Percentiles rank a stretch among this genome's conserved stretches.
These are phyloP conservation scores for Adiantum capillusveneris DNA, from an alignment of 75 land plant genomes.

Conservation along the genomic window DNA sequence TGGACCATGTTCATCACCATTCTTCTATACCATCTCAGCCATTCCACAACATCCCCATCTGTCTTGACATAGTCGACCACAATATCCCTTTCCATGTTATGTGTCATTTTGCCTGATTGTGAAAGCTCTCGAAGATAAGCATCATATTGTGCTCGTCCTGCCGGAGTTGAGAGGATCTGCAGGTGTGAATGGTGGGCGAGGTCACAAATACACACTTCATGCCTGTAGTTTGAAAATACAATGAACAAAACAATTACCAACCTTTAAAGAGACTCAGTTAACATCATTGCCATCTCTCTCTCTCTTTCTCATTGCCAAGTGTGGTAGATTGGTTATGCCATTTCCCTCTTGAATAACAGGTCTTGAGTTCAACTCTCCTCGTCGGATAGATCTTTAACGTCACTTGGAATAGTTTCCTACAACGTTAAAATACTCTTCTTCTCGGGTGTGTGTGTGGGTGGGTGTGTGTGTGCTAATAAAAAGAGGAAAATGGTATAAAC, in stretches of 20 bases:
- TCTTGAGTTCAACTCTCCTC: no score
- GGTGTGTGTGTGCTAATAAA: no score
- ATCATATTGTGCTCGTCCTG: slow-evolving; percentile 74
- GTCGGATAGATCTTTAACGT: no score
- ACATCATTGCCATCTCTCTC: no score
- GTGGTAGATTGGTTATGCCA: no score
- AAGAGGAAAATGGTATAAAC: no score
- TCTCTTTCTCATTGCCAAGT: no score
- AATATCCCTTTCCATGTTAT: slow-evolving; percentile 18
- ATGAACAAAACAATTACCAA: not conserved
- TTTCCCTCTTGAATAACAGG: no score
- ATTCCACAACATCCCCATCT: slow-evolving; percentile 63
- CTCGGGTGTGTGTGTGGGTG: no score
- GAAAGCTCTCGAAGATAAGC: slow-evolving; percentile 17
- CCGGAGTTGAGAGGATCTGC: slow-evolving; percentile 81
- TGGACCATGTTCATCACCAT: slow-evolving; percentile 47
- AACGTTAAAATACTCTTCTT: no score
- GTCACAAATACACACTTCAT: not conserved
- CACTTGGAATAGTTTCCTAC: no score
- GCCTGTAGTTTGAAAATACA: slow-evolving; percentile 3
- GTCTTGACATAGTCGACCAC: slow-evolving; percentile 1
- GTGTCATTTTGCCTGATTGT: slow-evolving; percentile 23
- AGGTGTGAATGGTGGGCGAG: slow-evolving; percentile 5
- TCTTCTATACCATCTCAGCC: slow-evolving; percentile 64
- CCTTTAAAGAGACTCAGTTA: no score